Conservation (phyloP, 2,329 filamentous ascomycete species). For the Beauveria brongniartii region DNA sequence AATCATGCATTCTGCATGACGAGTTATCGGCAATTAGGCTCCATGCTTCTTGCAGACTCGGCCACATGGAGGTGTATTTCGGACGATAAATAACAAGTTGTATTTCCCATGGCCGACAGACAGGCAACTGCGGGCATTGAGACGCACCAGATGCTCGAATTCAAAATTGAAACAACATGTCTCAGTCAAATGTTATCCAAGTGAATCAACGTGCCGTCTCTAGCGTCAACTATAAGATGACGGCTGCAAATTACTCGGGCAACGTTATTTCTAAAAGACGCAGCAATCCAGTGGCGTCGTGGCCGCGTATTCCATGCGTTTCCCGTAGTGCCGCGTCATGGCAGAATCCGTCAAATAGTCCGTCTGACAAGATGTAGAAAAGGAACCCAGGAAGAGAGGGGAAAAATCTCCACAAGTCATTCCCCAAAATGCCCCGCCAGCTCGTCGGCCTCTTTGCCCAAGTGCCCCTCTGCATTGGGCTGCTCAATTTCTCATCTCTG, state of each 20-base stretch:
- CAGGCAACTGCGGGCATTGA: no score
- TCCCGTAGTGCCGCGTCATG: background rate
- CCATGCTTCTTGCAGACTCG: background rate
- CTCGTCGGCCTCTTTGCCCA: background rate
- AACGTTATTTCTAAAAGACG: background rate
- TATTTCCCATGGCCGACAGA: no score
- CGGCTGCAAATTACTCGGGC: background rate
- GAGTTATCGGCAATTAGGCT: background rate
- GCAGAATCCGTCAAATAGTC: background rate
- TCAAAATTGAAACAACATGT: no score
- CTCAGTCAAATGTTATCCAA: no score
- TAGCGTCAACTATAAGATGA: background rate
- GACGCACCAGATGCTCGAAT: no score
- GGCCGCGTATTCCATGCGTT: background rate
- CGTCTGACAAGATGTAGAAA: background rate
- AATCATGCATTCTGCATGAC: background rate
- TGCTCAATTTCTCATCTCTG: background rate
- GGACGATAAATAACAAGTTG: no score
- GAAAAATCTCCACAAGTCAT: constrained; percentile 1
- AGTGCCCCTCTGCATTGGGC: background rate
- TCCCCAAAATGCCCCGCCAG: constrained; percentile 5
- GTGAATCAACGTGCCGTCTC: no score
- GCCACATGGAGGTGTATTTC: background rate
- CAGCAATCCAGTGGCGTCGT: no score
- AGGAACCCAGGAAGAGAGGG: background rate